Evolutionary conservation across 805 yeast species (phyloP), one percentile per base, ranked within the genome.

Genomic region (Saturnispora sekii): DNA sequence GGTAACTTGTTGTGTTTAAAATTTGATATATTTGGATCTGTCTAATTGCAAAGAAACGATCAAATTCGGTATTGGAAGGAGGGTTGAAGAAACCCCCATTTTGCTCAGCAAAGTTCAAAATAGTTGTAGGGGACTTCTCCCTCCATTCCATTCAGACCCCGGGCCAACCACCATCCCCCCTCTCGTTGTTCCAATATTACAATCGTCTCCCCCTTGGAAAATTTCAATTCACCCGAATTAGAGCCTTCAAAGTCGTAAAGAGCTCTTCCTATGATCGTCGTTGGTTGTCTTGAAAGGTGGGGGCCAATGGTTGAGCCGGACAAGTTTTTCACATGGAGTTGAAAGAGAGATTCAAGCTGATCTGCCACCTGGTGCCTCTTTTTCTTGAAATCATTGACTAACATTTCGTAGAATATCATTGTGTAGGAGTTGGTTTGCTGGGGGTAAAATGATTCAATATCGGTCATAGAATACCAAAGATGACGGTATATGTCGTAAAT

Each of bases 91-190:
- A 21, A 21, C 9, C 32, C 26, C 10, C 12, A 32, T 32, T n/a
- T 32, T 34, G 45, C 41, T 43, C 30, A 43, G 41, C 41, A 37
- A 43, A 14, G 47, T 2, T 32, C 37, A 26, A 50, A 48, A 32
- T 72, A 72, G 44, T 74, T 74, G 31, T 61, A 58, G 4, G 79
- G 79, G 46, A 74, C 69, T 41, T 63, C 49, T 0, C 79, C 79
- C 6, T 54, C 49, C 5, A 51, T 47, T 1, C 74, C 76, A 21
- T 44, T 41, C 8, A 66, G 59, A 38, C 50, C 49, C 38, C 55
- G 54, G 11, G 77, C 78, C 45, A 62, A 61, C 79, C 79, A 74
- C 79, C 79, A 74, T 28, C 69, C 68, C 2, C 62, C 60, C 28
- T 61, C 65, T 10, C 55, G 55, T 37, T 58, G 63, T 21, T 63